Base-by-base conservation (phyloP, 768 basidiomycete genomes). In the Lanmaoa pseudosensibilis region DNA sequence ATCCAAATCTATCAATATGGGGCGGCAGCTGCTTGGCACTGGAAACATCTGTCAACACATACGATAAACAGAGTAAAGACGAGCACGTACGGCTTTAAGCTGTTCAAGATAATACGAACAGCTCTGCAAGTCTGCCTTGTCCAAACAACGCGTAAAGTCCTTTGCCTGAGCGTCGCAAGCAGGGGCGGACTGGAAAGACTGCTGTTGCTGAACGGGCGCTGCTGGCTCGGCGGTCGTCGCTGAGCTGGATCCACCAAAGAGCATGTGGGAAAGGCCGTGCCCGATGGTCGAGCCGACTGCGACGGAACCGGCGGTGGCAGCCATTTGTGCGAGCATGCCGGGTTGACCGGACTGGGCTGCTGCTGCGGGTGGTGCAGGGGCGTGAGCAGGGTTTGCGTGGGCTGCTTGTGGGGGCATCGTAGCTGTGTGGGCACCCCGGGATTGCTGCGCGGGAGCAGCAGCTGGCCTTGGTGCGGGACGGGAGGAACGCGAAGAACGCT, bases 101-200 rank as follows among this genome's bases (percentile, higher is more conserved):
- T 92, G 89, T 64, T 94, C 90, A 30, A 94, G 84, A 68, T 92
- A 94, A 83, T 87, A 95, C 18, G 83, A 77, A 76, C 93, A 95
- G 7, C 88, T 85, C 40, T 81, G 83, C 62, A 90, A 74, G 64
- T 90, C 87, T 18, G 87, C 88, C 69, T 86, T 87, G 69, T 93
- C 90, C 44, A 95, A 75, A 73, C 93, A 96, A 68, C 79, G 81
- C 11, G 91, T 90, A 74, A 95, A 92, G 48, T 94, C 91, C 76
- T 90, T 92, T 3, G 92, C 92, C 72, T 93, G 90, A 54, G 78
- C 72, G 40, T 92, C 89, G 63, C 93, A 96, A 62, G 76, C 67
- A 5, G 78, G 80, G 1, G 68, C 39, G 6, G 72, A 71, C 56
- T 74, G 75, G 68, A 81, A 83, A 61, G 68, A 78, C 39, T 77